Evolutionary conservation across 148 eudicot genomes (phyloP), one percentile per base, ranked within the genome.

Genomic region (Cornus suecica): DNA sequence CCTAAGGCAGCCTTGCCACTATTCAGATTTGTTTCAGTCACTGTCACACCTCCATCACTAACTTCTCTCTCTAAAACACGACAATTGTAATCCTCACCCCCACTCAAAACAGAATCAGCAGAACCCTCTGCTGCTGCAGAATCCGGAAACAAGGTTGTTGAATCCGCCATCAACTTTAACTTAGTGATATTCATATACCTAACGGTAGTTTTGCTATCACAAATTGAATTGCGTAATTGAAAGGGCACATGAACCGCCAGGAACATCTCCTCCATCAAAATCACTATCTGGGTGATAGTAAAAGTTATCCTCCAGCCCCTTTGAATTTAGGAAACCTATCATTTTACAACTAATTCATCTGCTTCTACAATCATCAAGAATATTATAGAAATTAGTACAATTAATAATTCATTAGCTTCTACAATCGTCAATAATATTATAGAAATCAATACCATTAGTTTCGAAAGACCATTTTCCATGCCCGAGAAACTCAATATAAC

Each of bases 191-290:
- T 83, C 83, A 75, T 61, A 70, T 29, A 26, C 64, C 51, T 73
- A 23, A 23, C 78, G 20, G 74, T 24, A 18, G 28, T 77, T 29
- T 42, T 72, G 25, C 64, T 75, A 74, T 80, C 78, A 81, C 78
- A 79, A 42, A 75, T 8, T 10, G 67, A 77, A 73, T 87, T 84
- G 79, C 88, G 83, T 76, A 84, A 62, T 18, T 70, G 72, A 73
- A 84, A 85, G 78, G 88, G 86, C 83, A 84, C 76, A 13, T 66
- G 72, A 76, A 61, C 84, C 74, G 81, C 73, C 81, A 63, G 67
- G 71, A 37, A 72, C 82, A 79, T 85, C 78, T 85, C 88, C 80
- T 76, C 88, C 88, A 79, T 87, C 74, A 70, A 80, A 31, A 77
- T 83, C 82, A 74, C 79, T 84, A 80, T 80, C 82, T 70, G 74